Percentiles rank a stretch among this genome's conserved stretches.
Conservation (phyloP, 2,329 filamentous ascomycete genomes). For the Esteya vermicola region DNA sequence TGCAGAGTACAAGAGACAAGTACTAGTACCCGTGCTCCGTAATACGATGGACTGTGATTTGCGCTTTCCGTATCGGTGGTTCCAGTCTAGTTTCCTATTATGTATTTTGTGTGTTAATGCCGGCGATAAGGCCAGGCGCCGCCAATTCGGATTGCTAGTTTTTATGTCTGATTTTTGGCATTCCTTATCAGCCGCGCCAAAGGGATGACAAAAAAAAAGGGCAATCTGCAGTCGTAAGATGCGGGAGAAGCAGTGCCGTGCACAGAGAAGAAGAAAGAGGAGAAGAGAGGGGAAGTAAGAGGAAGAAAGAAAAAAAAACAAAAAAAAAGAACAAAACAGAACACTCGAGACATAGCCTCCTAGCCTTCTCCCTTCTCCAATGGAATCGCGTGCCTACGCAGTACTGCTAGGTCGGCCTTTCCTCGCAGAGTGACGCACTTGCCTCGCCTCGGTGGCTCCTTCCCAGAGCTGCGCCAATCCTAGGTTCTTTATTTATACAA, state of each 20-base stretch:
- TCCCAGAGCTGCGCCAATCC: slow-evolving; percentile 1
- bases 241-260: too few relatives aligned
- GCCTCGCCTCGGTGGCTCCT: too few relatives aligned
- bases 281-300: too few relatives aligned
- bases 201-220: too few relatives aligned
- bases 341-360: too few relatives aligned
- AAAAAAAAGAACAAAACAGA: neutral
- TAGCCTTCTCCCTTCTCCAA: too few relatives aligned
- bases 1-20: too few relatives aligned
- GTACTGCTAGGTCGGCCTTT: too few relatives aligned
- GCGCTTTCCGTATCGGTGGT: slow-evolving; percentile 1
- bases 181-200: slow-evolving; percentile 10
- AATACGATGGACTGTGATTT: slow-evolving; percentile 3
- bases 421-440: too few relatives aligned
- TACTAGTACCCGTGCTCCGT: neutral
- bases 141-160: slow-evolving; percentile 5
- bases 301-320: neutral
- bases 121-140: slow-evolving; percentile 17
- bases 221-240: neutral
- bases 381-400: too few relatives aligned
- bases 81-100: slow-evolving; percentile 17
- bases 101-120: slow-evolving; percentile 20
- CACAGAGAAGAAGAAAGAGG: too few relatives aligned
- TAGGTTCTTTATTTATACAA: too few relatives aligned
- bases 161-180: slow-evolving; percentile 3